Conservation (phyloP, 441 rosid genomes). For the Euphorbia schlechtendalii region DNA sequence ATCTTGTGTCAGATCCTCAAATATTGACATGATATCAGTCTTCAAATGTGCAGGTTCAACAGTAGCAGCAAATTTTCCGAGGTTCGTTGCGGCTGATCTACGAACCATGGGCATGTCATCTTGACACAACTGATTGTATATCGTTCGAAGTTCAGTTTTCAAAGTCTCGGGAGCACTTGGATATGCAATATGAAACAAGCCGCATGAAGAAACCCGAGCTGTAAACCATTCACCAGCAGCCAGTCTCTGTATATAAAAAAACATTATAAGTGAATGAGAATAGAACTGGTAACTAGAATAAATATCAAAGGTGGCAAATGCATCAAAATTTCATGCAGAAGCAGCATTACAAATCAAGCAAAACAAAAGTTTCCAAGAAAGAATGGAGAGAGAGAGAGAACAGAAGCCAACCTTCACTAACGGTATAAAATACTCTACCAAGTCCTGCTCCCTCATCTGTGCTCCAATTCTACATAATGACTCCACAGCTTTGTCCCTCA, state of each 20-base stretch:
- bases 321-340: neutral
- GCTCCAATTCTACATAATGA: conserved; percentile 79
- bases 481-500: conserved; percentile 83
- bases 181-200: conserved; percentile 81
- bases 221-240: conserved; percentile 97
- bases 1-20: conserved; percentile 80
- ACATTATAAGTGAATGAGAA: neutral
- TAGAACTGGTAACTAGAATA: neutral
- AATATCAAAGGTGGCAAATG: neutral
- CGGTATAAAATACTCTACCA: conserved; percentile 69
- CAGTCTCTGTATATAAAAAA: conserved; percentile 46
- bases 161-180: conserved; percentile 62
- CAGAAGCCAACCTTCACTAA: conserved; percentile 59
- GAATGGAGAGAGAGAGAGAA: neutral
- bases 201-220: conserved; percentile 91
- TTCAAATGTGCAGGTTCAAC: conserved; percentile 71
- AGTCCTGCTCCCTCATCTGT: conserved; percentile 78
- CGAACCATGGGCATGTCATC: conserved; percentile 99
- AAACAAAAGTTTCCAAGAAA: neutral
- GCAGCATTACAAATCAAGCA: neutral
- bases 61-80: conserved; percentile 91
- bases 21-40: conserved; percentile 77
- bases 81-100: conserved; percentile 88
- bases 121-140: conserved; percentile 73
- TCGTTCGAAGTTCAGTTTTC: conserved; percentile 66